Percentiles rank a stretch among this genome's conserved stretches.
Evolutionary conservation across 2,329 filamentous ascomycete genomes (phyloP).

Genomic region (Colletotrichum abscissum): DNA sequence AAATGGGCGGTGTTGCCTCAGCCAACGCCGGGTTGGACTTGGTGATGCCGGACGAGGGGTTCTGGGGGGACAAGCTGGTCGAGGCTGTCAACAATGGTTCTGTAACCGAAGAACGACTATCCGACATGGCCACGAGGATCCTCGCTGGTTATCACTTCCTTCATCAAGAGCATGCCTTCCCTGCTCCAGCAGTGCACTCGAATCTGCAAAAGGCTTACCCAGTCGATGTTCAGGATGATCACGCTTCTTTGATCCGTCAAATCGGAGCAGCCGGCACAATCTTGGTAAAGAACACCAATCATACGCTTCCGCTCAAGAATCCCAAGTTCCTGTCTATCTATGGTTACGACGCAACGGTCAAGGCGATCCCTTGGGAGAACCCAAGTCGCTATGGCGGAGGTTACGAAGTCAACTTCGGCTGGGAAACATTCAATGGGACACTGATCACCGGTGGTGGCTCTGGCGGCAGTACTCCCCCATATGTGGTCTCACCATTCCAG

Average conservation of each 20-base stretch:
- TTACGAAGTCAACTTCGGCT: constrained; percentile 38
- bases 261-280: constrained; percentile 71
- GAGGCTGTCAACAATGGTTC: constrained; percentile 70
- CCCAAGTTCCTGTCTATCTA: constrained; percentile 65
- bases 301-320: constrained; percentile 70
- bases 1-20: constrained; percentile 71
- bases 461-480: constrained; percentile 39
- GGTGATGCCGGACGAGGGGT: constrained; percentile 68
- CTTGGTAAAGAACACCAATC: constrained; percentile 78
- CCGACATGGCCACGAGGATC: constrained; percentile 71
- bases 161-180: constrained; percentile 58
- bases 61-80: constrained; percentile 65
- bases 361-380: constrained; percentile 36
- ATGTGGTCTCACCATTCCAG: constrained; percentile 56
- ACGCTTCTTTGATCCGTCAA: constrained; percentile 20
- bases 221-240: constrained; percentile 42
- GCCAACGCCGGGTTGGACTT: constrained; percentile 77
- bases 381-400: constrained; percentile 55
- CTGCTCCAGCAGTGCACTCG: constrained; percentile 65
- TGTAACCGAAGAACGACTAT: constrained; percentile 64
- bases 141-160: constrained; percentile 69
- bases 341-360: constrained; percentile 71
- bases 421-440: constrained; percentile 60
- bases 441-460: constrained; percentile 47
- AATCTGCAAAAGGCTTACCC: constrained; percentile 63